These are phyloP conservation scores for Neurospora sp. DNA, from an alignment of 495 filamentous ascomycete genomes.

Conservation along the genomic window DNA sequence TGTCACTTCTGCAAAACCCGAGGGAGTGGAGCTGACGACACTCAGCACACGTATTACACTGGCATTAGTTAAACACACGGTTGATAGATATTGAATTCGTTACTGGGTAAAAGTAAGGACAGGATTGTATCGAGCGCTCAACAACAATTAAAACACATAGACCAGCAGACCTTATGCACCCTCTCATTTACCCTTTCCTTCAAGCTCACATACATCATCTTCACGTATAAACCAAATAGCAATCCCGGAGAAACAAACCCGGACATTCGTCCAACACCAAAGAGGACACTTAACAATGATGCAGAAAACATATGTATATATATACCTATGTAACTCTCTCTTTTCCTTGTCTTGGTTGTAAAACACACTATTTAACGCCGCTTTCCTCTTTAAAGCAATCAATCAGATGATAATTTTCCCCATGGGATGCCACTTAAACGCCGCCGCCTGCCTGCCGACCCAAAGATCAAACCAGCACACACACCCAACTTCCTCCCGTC, in stretches of 20 bases:
- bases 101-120: neutral
- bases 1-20: neutral
- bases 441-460: neutral
- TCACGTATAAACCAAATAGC: neutral
- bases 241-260: neutral
- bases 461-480: neutral
- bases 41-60: neutral
- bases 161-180: neutral
- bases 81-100: neutral
- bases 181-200: neutral
- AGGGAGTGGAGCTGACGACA: neutral
- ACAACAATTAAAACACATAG: neutral
- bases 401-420: neutral
- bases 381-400: neutral
- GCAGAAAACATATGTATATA: neutral
- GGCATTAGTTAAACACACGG: neutral
- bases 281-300: neutral
- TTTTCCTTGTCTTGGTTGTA: neutral
- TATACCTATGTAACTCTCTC: neutral
- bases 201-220: neutral
- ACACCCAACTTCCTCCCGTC: neutral
- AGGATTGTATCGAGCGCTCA: neutral
- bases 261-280: neutral
- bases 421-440: neutral
- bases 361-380: neutral